Conservation (phyloP, 129 eudicot species). For the Rutidosis leptorrhynchoides region DNA sequence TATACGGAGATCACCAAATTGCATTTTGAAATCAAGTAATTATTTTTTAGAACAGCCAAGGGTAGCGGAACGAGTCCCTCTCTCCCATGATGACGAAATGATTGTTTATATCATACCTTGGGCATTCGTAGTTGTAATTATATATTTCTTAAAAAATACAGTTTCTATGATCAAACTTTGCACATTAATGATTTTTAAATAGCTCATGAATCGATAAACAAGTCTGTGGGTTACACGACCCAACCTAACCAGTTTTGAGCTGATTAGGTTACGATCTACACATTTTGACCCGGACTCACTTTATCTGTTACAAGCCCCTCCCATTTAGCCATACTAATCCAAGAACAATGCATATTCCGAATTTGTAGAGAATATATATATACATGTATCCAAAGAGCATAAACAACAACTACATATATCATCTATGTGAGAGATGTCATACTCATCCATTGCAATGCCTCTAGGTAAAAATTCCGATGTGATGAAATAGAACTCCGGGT, state of each 20-base stretch:
- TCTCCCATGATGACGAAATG: too few relatives aligned
- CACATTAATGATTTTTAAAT: too few relatives aligned
- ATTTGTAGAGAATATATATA: background rate
- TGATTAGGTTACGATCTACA: background rate
- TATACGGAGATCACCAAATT: too few relatives aligned
- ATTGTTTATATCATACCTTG: too few relatives aligned
- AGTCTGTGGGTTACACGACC: background rate
- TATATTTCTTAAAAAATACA: too few relatives aligned
- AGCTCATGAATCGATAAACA: background rate
- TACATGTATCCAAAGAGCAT: background rate
- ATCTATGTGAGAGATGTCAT: conserved; percentile 23
- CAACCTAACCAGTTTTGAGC: background rate
- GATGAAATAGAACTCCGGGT: conserved; percentile 29
- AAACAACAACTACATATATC: conserved; percentile 13
- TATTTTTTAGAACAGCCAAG: too few relatives aligned
- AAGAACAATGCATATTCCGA: background rate
- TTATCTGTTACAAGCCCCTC: background rate
- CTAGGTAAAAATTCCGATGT: conserved; percentile 31
- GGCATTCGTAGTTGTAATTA: too few relatives aligned
- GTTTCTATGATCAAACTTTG: too few relatives aligned
- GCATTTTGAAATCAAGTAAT: too few relatives aligned
- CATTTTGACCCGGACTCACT: background rate
- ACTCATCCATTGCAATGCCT: conserved; percentile 39
- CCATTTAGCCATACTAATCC: background rate
- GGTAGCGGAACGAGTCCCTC: too few relatives aligned